These are phyloP conservation scores for Yamadazyma pseudoaaseri DNA, from an alignment of 1,139 yeast species.

Conservation along the genomic window DNA sequence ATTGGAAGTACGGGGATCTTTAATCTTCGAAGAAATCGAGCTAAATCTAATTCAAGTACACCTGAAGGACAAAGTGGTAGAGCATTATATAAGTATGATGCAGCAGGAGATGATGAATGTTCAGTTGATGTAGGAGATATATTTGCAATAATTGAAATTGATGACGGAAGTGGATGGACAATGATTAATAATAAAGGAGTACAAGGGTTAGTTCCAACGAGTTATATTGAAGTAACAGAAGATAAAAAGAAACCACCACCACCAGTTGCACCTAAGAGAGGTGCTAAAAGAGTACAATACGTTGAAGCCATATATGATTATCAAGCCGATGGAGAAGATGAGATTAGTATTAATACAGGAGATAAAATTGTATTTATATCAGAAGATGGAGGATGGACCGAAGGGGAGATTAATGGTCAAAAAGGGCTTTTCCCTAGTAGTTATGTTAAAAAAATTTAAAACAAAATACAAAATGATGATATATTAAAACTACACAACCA, in stretches of 20 bases:
- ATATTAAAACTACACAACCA: too few species aligned
- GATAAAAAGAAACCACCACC: slow-evolving; percentile 44
- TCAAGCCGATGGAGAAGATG: slow-evolving; percentile 80
- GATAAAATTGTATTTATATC: slow-evolving; percentile 67
- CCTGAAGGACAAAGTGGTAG: slow-evolving; percentile 32
- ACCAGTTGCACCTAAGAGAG: slow-evolving; percentile 82
- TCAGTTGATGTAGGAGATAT: slow-evolving; percentile 61
- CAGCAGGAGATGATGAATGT: slow-evolving; percentile 76
- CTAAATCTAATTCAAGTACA: slow-evolving; percentile 20
- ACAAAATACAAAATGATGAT: too few species aligned
- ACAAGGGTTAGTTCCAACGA: slow-evolving; percentile 83
- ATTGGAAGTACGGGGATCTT: slow-evolving; percentile 28
- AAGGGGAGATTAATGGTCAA: slow-evolving; percentile 75
- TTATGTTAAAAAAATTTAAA: slow-evolving; percentile 49
- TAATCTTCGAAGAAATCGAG: slow-evolving; percentile 36
- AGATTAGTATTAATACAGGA: slow-evolving; percentile 68
- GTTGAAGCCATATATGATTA: slow-evolving; percentile 80
- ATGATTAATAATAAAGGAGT: slow-evolving; percentile 43
- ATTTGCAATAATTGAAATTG: slow-evolving; percentile 58
- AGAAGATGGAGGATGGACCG: slow-evolving; percentile 92
- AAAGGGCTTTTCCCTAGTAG: slow-evolving; percentile 82
- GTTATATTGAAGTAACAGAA: slow-evolving; percentile 48
- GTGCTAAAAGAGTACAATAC: slow-evolving; percentile 63
- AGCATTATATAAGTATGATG: slow-evolving; percentile 68
- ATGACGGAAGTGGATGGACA: slow-evolving; percentile 97